Conservation (phyloP, 2,329 filamentous ascomycete species). For the Penicillium hesseltinei region DNA sequence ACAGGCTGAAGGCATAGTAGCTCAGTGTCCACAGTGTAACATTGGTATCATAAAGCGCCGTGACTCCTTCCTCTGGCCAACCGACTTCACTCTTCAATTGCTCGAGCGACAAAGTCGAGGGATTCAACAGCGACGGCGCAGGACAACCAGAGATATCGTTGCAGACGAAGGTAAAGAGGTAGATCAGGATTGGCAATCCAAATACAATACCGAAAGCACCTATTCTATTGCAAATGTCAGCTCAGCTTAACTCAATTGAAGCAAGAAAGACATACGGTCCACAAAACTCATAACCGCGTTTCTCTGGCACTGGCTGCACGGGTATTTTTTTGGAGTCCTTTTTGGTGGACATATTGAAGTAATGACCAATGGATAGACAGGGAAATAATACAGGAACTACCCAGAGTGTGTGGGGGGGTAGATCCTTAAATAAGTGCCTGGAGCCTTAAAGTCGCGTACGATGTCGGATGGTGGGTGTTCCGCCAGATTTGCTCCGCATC, state of each 20-base stretch:
- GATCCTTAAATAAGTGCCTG: slow-evolving; percentile 11
- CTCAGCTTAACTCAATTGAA: slow-evolving; percentile 9
- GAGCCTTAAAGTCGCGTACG: slow-evolving; percentile 15
- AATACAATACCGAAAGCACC: slow-evolving; percentile 77
- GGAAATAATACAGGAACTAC: slow-evolving; percentile 3
- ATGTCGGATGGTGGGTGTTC: slow-evolving; percentile 17
- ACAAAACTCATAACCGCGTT: slow-evolving; percentile 48
- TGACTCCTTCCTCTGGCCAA: slow-evolving; percentile 71
- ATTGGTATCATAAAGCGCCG: slow-evolving; percentile 67
- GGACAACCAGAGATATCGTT: slow-evolving; percentile 93
- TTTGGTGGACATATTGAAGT: slow-evolving; percentile 33
- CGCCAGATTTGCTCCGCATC: slow-evolving; percentile 17
- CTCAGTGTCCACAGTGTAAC: slow-evolving; percentile 68
- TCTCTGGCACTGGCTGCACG: slow-evolving; percentile 39
- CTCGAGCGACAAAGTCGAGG: slow-evolving; percentile 67
- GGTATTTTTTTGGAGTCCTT: slow-evolving; percentile 31
- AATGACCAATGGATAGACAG: background rate
- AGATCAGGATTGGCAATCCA: slow-evolving; percentile 74
- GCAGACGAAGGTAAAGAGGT: slow-evolving; percentile 78
- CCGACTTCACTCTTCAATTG: slow-evolving; percentile 76
- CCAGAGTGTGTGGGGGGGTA: background rate
- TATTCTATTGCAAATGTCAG: slow-evolving; percentile 51
- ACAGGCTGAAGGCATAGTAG: slow-evolving; percentile 74
- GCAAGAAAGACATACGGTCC: slow-evolving; percentile 42
- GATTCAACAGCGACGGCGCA: slow-evolving; percentile 73